These are phyloP conservation scores for Stachybotrys chlorohalonatus DNA, from an alignment of 2,329 filamentous ascomycete genomes.

Conservation along the genomic window DNA sequence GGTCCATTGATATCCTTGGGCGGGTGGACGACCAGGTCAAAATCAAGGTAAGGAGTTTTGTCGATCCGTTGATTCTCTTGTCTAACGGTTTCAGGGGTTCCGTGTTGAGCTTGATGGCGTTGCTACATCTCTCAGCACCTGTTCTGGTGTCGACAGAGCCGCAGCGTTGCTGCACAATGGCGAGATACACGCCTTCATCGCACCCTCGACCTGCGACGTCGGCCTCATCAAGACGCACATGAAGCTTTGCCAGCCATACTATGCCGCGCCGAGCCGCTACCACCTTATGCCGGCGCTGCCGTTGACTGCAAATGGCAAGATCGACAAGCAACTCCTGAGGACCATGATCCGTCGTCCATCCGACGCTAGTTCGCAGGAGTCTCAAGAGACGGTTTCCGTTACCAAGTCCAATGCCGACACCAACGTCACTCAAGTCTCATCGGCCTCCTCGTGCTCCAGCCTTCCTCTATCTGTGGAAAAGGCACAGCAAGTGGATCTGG, in stretches of 20 bases:
- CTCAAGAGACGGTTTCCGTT: background rate
- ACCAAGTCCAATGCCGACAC: background rate
- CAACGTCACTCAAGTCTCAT: slow-evolving; percentile 1
- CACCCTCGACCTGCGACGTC: slow-evolving; percentile 22
- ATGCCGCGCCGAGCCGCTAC: slow-evolving; percentile 40
- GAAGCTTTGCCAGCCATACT: slow-evolving; percentile 39
- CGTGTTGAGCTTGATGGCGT: slow-evolving; percentile 53
- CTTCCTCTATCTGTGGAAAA: slow-evolving; percentile 11
- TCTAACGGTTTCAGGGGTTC: slow-evolving; percentile 31
- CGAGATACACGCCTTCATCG: slow-evolving; percentile 41
- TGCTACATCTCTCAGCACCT: slow-evolving; percentile 34
- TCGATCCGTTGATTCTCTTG: background rate
- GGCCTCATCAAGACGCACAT: slow-evolving; percentile 28
- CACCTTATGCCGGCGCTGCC: slow-evolving; percentile 33
- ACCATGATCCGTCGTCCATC: background rate
- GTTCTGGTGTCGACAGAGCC: slow-evolving; percentile 33
- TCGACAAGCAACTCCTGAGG: slow-evolving; percentile 38
- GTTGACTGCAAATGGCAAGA: slow-evolving; percentile 46
- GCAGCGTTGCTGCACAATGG: slow-evolving; percentile 36
- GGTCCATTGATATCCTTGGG: slow-evolving; percentile 45
- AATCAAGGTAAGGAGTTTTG: slow-evolving; percentile 32
- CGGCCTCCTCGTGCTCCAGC: slow-evolving; percentile 18
- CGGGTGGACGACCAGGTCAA: slow-evolving; percentile 53
- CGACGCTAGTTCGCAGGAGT: background rate
- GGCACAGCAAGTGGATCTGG: slow-evolving; percentile 11